Conservation (phyloP, 116 monocot species). For the Papilionanthe hybrid region DNA sequence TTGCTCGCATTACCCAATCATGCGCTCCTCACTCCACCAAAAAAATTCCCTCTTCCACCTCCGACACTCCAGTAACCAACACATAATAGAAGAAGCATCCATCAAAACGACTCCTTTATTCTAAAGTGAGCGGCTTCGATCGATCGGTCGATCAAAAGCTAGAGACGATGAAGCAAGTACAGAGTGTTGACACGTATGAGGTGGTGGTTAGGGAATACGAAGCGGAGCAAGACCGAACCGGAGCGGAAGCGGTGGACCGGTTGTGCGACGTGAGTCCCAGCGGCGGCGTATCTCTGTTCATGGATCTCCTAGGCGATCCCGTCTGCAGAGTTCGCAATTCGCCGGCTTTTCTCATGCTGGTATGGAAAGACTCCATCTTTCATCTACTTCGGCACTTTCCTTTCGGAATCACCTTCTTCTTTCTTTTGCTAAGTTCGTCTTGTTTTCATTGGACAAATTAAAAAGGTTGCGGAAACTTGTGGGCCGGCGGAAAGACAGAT, state of each 20-base stretch:
- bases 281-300: slow-evolving; percentile 26
- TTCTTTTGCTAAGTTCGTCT: not conserved
- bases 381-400: not conserved
- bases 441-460: not conserved
- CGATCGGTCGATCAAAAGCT: not conserved
- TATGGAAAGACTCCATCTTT: slow-evolving; percentile 5
- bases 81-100: not conserved
- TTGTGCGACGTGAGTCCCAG: slow-evolving; percentile 22
- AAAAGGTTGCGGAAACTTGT: slow-evolving; percentile 9
- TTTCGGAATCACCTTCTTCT: not conserved
- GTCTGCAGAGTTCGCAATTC: slow-evolving; percentile 32
- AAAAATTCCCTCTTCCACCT: not conserved
- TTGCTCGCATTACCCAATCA: not conserved
- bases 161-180: not conserved
- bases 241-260: slow-evolving; percentile 24
- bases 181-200: not conserved
- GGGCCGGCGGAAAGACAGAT: slow-evolving; percentile 2
- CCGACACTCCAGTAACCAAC: not conserved
- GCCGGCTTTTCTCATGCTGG: slow-evolving; percentile 44
- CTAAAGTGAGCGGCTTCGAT: not conserved
- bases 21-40: not conserved
- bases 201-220: slow-evolving; percentile 18
- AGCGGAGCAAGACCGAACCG: slow-evolving; percentile 9
- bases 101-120: not conserved
- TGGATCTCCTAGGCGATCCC: slow-evolving; percentile 38